phyloP scores from a whole-genome alignment of 2,329 filamentous ascomycete genomes.

The Pseudogymnoascus sp. region DNA sequence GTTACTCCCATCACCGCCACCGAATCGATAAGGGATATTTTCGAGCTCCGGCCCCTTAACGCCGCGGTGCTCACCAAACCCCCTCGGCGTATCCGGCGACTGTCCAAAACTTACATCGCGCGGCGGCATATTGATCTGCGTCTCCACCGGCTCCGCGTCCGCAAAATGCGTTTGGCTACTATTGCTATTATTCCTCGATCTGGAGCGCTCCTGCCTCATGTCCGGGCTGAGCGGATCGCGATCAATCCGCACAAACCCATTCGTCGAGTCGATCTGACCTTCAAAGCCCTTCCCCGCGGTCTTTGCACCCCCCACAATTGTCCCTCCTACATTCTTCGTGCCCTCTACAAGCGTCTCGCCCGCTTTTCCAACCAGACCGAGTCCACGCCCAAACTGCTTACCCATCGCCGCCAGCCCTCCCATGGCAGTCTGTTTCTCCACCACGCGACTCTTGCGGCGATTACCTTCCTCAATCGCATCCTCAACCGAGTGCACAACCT shows the following conservation, averaged over 20 bases:
- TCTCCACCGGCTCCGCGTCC: slow-evolving; percentile 30
- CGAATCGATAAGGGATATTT: slow-evolving; percentile 6
- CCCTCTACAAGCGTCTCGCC: slow-evolving; percentile 18
- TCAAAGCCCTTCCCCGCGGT: slow-evolving; percentile 45
- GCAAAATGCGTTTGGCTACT: neutral
- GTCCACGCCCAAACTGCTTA: slow-evolving; percentile 13
- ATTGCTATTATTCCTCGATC: neutral
- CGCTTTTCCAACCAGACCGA: slow-evolving; percentile 24
- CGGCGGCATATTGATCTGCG: neutral
- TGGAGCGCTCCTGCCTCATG: neutral
- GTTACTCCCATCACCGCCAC: neutral
- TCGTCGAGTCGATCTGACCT: slow-evolving; percentile 45
- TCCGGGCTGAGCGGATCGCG: neutral
- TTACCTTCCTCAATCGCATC: slow-evolving; percentile 38
- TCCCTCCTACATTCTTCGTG: slow-evolving; percentile 34
- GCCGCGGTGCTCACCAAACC: slow-evolving; percentile 1
- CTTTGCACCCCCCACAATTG: slow-evolving; percentile 39
- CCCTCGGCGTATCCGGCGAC: neutral
- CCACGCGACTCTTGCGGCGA: slow-evolving; percentile 16
- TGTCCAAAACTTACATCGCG: neutral
- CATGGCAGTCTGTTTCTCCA: slow-evolving; percentile 3
- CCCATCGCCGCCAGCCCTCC: slow-evolving; percentile 7
- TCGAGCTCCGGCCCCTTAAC: neutral
- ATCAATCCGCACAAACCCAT: slow-evolving; percentile 30
- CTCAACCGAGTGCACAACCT: slow-evolving; percentile 45